These are phyloP conservation scores for Candida vartiovaarae DNA, from an alignment of 805 yeast species.

Conservation along the genomic window DNA sequence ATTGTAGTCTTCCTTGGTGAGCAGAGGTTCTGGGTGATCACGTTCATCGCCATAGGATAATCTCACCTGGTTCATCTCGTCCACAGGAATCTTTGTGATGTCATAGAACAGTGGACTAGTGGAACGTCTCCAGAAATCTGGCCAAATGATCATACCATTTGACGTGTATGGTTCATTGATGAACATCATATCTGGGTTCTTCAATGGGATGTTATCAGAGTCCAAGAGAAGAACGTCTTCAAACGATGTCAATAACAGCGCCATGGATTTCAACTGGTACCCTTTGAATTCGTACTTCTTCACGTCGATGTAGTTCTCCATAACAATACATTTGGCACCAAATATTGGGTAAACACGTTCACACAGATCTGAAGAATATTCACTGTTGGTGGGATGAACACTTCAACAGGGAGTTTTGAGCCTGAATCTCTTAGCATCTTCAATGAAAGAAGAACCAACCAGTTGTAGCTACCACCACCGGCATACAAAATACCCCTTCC, in stretches of 20 bases:
- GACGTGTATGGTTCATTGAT: conserved; percentile 28
- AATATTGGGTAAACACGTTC: conserved; percentile 56
- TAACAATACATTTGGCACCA: conserved; percentile 58
- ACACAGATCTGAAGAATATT: conserved; percentile 69
- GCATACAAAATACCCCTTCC: conserved; percentile 63
- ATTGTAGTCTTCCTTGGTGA: conserved; percentile 24
- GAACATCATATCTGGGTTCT: conserved; percentile 39
- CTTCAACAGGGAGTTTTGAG: conserved; percentile 71
- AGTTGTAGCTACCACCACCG: conserved; percentile 70
- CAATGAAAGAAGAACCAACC: conserved; percentile 51
- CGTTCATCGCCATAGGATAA: conserved; percentile 28
- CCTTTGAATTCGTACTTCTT: conserved; percentile 39
- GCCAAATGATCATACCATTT: conserved; percentile 51
- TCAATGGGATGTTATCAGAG: conserved; percentile 60
- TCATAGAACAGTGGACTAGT: conserved; percentile 53
- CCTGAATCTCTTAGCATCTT: conserved; percentile 54
- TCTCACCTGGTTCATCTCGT: conserved; percentile 24
- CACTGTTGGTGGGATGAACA: conserved; percentile 60
- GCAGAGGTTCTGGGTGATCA: conserved; percentile 21
- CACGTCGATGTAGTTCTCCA: conserved; percentile 33
- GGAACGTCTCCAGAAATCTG: conserved; percentile 66
- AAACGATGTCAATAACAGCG: conserved; percentile 70
- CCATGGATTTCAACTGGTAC: conserved; percentile 68
- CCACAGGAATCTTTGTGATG: conserved; percentile 41
- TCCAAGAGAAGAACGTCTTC: conserved; percentile 70